phyloP scores from a whole-genome alignment of 2,329 filamentous ascomycete genomes.

The Ophiostoma angusticollis region DNA sequence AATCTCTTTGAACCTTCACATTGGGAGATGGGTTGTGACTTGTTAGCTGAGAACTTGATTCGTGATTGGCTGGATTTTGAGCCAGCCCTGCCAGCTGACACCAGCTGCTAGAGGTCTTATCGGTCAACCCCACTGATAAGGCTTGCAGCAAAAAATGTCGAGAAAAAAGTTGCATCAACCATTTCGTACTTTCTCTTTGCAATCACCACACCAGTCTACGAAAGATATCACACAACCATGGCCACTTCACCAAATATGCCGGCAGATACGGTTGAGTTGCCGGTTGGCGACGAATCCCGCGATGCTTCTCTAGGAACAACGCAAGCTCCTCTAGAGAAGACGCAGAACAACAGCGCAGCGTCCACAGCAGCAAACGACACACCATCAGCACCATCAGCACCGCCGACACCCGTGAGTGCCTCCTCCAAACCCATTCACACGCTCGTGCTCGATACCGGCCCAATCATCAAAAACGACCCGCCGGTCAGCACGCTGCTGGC shows the following conservation, averaged over 20 bases:
- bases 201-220: neutral
- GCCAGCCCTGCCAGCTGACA: neutral
- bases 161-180: neutral
- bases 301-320: too few relatives aligned
- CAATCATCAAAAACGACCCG: constrained; percentile 87
- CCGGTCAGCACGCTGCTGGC: constrained; percentile 68
- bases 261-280: too few relatives aligned
- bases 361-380: neutral
- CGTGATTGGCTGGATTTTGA: neutral
- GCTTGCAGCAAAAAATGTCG: too few relatives aligned
- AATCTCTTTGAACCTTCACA: too few relatives aligned
- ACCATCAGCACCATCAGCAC: neutral
- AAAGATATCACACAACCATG: too few relatives aligned
- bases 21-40: too few relatives aligned
- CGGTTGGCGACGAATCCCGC: too few relatives aligned
- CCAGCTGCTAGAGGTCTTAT: constrained; percentile 2
- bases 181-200: neutral
- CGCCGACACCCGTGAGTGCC: neutral
- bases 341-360: too few relatives aligned
- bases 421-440: constrained; percentile 59
- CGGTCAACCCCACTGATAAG: too few relatives aligned
- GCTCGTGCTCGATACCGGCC: constrained; percentile 80
- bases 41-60: too few relatives aligned
- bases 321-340: too few relatives aligned
- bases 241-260: too few relatives aligned